Conservation (phyloP, 139 green algal species). For the Pseudopediastrum boryanum region DNA sequence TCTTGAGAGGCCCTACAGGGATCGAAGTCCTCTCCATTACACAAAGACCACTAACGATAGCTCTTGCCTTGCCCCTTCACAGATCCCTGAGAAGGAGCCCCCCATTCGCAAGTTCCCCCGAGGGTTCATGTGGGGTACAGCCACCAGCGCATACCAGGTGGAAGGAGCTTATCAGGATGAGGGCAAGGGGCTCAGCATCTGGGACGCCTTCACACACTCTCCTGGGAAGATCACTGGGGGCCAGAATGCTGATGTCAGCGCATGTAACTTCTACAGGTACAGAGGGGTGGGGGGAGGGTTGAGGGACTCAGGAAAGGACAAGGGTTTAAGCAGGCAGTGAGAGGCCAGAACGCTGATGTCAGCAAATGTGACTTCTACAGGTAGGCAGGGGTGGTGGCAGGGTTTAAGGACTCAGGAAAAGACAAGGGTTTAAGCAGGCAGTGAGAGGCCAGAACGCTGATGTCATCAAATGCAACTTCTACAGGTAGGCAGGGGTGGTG, state of each 20-base stretch:
- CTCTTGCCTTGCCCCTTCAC: too few relatives aligned
- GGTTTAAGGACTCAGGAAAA: too few relatives aligned
- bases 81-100: constrained; percentile 29
- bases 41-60: too few relatives aligned
- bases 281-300: neutral
- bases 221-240: constrained; percentile 44
- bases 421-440: too few relatives aligned
- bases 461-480: neutral
- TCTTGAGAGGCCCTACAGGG: too few relatives aligned
- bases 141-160: constrained; percentile 43
- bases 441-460: neutral
- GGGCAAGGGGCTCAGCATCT: constrained; percentile 44
- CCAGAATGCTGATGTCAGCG: constrained; percentile 44
- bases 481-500: neutral
- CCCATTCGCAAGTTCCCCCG: constrained; percentile 40
- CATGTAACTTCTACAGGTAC: constrained; percentile 55
- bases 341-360: too few relatives aligned
- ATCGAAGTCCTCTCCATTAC: too few relatives aligned
- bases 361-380: too few relatives aligned
- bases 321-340: too few relatives aligned
- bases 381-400: too few relatives aligned
- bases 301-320: too few relatives aligned
- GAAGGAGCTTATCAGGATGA: constrained; percentile 43
- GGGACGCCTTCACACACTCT: constrained; percentile 48
- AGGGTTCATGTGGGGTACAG: constrained; percentile 48